Evolutionary conservation across 441 rosid genomes (phyloP).

Genomic region (Iberis amara): DNA sequence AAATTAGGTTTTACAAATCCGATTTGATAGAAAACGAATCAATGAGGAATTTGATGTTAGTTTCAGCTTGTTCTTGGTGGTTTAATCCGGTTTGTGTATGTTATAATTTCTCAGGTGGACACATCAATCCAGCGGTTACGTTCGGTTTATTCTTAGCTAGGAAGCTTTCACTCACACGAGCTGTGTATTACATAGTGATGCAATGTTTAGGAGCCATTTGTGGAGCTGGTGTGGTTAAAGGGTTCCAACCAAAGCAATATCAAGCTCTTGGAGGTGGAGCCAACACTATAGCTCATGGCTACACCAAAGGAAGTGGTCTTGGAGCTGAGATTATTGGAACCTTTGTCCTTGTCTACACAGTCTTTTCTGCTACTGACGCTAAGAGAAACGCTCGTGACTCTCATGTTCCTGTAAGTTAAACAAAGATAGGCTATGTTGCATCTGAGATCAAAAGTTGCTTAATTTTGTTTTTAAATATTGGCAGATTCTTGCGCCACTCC

Average conservation of each 20-base stretch:
- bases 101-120: constrained; percentile 38
- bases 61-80: background rate
- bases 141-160: constrained; percentile 42
- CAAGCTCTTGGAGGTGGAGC: constrained; percentile 45
- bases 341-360: constrained; percentile 47
- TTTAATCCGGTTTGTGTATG: constrained; percentile 10
- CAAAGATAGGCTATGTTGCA: background rate
- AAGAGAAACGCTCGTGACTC: constrained; percentile 51
- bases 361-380: constrained; percentile 48
- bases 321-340: constrained; percentile 52
- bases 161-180: constrained; percentile 43
- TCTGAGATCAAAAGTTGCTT: background rate
- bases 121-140: constrained; percentile 48
- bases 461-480: constrained; percentile 2
- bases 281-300: constrained; percentile 36
- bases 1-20: constrained; percentile 5
- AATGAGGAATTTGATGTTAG: background rate
- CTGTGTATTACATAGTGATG: constrained; percentile 45
- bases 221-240: constrained; percentile 47
- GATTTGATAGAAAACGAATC: background rate
- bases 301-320: constrained; percentile 42
- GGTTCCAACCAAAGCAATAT: constrained; percentile 35
- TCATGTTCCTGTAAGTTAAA: constrained; percentile 45
- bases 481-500: constrained; percentile 47
- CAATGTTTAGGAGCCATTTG: constrained; percentile 53